These are phyloP conservation scores for Agarophyton chilense DNA, from an alignment of 23 red algal genomes.

Conservation along the genomic window DNA sequence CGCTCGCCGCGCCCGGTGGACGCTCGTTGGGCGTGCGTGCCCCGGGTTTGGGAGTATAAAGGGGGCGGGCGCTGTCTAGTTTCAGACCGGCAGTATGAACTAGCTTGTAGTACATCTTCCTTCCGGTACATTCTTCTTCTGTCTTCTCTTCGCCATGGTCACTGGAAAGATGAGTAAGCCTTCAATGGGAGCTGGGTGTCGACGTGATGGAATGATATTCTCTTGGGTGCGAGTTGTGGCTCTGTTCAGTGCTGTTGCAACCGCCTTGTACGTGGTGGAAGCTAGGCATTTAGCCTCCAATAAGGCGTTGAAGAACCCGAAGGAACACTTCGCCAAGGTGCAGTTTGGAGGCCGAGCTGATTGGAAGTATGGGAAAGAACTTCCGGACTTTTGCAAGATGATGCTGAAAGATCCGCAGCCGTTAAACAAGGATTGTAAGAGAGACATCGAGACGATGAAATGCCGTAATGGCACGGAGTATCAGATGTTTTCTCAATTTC, in stretches of 20 bases:
- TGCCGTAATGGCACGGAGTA: slow-evolving; percentile 26
- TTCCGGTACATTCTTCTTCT: too few relatives aligned
- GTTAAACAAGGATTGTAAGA: slow-evolving; percentile 11
- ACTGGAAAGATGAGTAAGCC: neutral
- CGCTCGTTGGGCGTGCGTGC: neutral
- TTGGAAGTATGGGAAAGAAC: slow-evolving; percentile 23
- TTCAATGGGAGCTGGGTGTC: neutral
- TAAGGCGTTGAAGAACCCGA: neutral
- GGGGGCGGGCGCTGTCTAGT: neutral
- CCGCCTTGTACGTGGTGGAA: slow-evolving; percentile 11
- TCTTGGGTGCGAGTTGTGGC: neutral
- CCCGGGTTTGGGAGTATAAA: neutral
- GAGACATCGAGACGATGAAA: slow-evolving; percentile 22
- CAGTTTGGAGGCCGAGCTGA: slow-evolving; percentile 8
- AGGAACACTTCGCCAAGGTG: neutral
- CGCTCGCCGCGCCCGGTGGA: neutral
- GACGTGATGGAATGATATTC: neutral
- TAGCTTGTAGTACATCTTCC: too few relatives aligned
- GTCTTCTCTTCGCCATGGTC: neutral
- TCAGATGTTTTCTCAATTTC: slow-evolving; percentile 74
- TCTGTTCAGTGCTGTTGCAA: slow-evolving; percentile 6
- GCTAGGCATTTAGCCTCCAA: neutral
- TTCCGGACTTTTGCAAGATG: slow-evolving; percentile 42
- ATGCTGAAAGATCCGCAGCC: slow-evolving; percentile 31
- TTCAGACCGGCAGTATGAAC: too few relatives aligned